Base-by-base conservation (phyloP, 306 rosid genomes). In the Elaeagnus macrophylla region DNA sequence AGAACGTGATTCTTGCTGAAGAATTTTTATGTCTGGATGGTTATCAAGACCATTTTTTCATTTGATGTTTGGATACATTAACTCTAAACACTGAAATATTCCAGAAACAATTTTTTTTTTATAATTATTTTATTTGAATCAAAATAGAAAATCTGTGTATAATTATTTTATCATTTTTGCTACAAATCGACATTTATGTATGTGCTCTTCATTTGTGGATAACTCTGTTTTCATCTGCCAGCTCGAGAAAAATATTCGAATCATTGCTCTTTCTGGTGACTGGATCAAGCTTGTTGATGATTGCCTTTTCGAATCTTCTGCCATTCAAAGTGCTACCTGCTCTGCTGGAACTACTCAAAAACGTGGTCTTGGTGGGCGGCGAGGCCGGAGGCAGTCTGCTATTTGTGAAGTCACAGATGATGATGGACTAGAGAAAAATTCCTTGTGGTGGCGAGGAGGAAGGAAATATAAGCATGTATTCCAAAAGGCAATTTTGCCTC, bases 211-310 rank as follows among this genome's bases (percentile, higher is more conserved):
- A 54, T 63, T 44, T 76, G 64, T 48, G 56, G 55, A 56, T 60
- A 58, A 20, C 32, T 67, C 59, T 35, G 6, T 56, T 54, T 55
- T 42, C 66, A 45, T 65, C 75, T 69, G 79, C 74, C 89, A 87
- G 99, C 94, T 93, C 47, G 99, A 93, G 73, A 81, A 81, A 54
- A 83, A 84, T 59, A 79, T 93, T 46, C 77, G 84, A 41, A 20
- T 53, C 1, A 75, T 93, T 63, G 78, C 96, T 48, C 65, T 87
- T 67, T 75, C 74, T 48, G 86, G 77, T 12, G 94, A 87, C 57
- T 93, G 99, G 99, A 56, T 75, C 66, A 93, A 84, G 78, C 74
- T 80, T 66, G 79, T 84, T 65, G 99, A 93, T 77, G 89, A 83
- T 75, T 73, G 79, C 78, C 60, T 66, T 67, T 82, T 71, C 53